These are phyloP conservation scores for Pseudogymnoascus sp. DNA, from an alignment of 2,329 filamentous ascomycete genomes.

Conservation along the genomic window DNA sequence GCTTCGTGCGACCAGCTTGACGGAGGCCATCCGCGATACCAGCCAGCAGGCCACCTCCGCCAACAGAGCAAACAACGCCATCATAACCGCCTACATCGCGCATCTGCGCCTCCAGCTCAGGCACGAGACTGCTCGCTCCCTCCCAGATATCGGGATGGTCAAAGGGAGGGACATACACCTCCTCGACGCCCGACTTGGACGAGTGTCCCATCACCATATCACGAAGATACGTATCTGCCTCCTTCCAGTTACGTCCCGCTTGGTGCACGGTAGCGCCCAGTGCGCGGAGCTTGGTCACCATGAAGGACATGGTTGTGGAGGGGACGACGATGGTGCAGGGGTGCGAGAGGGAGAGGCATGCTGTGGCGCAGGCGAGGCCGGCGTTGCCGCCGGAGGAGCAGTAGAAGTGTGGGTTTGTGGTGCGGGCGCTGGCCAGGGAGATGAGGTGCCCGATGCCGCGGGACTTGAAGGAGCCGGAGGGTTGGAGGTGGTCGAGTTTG, in stretches of 20 bases:
- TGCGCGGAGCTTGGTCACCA: conserved; percentile 61
- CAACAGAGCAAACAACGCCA: conserved; percentile 67
- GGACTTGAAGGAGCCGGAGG: conserved; percentile 80
- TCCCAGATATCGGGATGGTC: conserved; percentile 61
- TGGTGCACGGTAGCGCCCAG: conserved; percentile 65
- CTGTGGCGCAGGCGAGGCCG: conserved; percentile 72
- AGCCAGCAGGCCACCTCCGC: conserved; percentile 72
- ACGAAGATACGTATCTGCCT: conserved; percentile 60
- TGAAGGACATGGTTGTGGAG: conserved; percentile 52
- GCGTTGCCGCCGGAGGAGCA: conserved; percentile 75
- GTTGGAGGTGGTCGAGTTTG: conserved; percentile 80
- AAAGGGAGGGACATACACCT: conserved; percentile 61
- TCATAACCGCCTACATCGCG: conserved; percentile 45
- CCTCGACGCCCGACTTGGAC: conserved; percentile 17
- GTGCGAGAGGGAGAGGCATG: conserved; percentile 54
- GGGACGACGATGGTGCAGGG: conserved; percentile 72
- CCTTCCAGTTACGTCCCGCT: conserved; percentile 57
- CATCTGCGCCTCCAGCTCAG: conserved; percentile 28
- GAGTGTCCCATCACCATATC: conserved; percentile 49
- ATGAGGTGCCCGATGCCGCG: conserved; percentile 68
- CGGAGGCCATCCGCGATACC: conserved; percentile 59
- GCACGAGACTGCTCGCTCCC: conserved; percentile 52
- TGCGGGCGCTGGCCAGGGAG: conserved; percentile 36
- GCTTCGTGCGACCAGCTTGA: conserved; percentile 13
- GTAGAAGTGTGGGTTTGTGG: conserved; percentile 49